A percentile compares a stretch with the other conserved stretches of the same genome.
Conservation (phyloP, 257 asterid species). For the Solanum ahanhuiri region DNA sequence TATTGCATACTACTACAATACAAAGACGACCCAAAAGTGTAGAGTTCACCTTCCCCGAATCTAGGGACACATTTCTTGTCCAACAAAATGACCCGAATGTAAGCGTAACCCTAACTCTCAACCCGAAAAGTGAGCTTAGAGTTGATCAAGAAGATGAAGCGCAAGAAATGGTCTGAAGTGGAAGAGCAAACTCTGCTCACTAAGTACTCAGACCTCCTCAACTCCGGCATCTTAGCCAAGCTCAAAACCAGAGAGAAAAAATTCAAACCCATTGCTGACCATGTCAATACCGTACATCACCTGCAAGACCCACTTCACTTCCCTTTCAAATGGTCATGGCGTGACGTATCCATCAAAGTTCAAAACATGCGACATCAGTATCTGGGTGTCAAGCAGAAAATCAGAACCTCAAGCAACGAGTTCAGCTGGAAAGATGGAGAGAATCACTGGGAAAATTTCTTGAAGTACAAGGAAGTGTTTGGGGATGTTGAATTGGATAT, state of each 20-base stretch:
- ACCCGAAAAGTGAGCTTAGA: neutral
- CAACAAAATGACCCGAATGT: neutral
- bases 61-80: neutral
- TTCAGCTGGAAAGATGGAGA: conserved; percentile 90
- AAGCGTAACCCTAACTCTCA: neutral
- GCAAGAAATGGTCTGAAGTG: conserved; percentile 96
- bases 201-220: conserved; percentile 64
- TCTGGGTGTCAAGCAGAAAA: conserved; percentile 90
- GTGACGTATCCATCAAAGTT: conserved; percentile 86
- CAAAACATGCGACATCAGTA: conserved; percentile 99
- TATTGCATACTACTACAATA: neutral
- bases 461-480: conserved; percentile 75
- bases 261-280: conserved; percentile 91
- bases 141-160: conserved; percentile 45
- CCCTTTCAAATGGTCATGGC: conserved; percentile 98
- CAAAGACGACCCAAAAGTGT: neutral
- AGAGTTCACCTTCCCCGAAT: conserved; percentile 11
- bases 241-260: conserved; percentile 90
- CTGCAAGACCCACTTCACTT: conserved; percentile 57
- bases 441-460: conserved; percentile 87
- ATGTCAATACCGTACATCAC: conserved; percentile 77
- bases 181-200: conserved; percentile 73
- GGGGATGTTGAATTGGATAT: conserved; percentile 72
- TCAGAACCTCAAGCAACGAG: conserved; percentile 41
- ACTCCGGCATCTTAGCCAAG: conserved; percentile 65